A percentile compares a stretch with the other conserved stretches of the same genome.
Evolutionary conservation across 2,329 filamentous ascomycete genomes (phyloP).

Genomic region (Lithohypha guttulata): DNA sequence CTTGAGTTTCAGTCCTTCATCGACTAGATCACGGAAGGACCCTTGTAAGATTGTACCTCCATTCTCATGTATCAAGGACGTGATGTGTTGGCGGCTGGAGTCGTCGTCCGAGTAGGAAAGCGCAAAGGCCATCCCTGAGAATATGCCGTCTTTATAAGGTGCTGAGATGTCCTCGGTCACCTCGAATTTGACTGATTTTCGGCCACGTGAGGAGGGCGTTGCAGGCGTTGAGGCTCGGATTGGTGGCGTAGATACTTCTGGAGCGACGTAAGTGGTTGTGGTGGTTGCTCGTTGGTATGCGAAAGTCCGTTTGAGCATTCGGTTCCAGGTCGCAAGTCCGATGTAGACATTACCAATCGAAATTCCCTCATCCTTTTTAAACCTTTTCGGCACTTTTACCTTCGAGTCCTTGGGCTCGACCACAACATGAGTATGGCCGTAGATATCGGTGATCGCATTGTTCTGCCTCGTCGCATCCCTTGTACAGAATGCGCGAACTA

Average conservation of each 20-base stretch:
- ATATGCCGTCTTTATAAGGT: constrained; percentile 44
- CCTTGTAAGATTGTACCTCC: constrained; percentile 62
- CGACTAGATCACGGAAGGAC: constrained; percentile 74
- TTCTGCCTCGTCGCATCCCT: constrained; percentile 24
- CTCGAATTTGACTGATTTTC: constrained; percentile 21
- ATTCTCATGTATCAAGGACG: constrained; percentile 53
- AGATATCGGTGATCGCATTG: constrained; percentile 31
- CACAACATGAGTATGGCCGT: constrained; percentile 33
- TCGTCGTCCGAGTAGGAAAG: constrained; percentile 61
- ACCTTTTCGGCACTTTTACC: constrained; percentile 27
- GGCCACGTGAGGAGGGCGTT: constrained; percentile 42
- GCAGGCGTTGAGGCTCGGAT: constrained; percentile 31
- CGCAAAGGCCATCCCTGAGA: constrained; percentile 77
- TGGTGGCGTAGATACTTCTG: constrained; percentile 28
- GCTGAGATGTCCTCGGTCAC: constrained; percentile 5
- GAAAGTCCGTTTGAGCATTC: constrained; percentile 33
- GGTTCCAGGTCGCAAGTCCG: constrained; percentile 37
- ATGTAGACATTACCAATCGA: constrained; percentile 37
- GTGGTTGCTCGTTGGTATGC: constrained; percentile 19
- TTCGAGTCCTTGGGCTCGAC: constrained; percentile 34
- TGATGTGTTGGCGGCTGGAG: constrained; percentile 46
- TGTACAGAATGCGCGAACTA: constrained; percentile 33
- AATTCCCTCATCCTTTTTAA: constrained; percentile 27
- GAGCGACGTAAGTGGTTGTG: constrained; percentile 15
- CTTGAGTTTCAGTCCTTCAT: constrained; percentile 43